A percentile compares a stretch with the other conserved stretches of the same genome.
phyloP scores from a whole-genome alignment of 768 basidiomycete species.

The Amanita exitialis region DNA sequence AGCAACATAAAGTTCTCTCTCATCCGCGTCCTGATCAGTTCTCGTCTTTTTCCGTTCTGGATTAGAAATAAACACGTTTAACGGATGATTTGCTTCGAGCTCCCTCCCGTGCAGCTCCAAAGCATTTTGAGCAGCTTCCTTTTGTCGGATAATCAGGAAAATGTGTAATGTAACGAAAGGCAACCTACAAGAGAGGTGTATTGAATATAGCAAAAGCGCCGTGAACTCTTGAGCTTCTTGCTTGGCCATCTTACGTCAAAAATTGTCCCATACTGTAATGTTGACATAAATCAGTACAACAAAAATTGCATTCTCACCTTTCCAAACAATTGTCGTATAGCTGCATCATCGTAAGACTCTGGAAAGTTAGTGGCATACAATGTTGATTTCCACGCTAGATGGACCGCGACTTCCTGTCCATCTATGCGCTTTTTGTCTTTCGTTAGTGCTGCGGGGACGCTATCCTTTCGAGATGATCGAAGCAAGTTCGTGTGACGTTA shows the following conservation, averaged over 20 bases:
- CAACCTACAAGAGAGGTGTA: slow-evolving; percentile 72
- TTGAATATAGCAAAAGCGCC: slow-evolving; percentile 94
- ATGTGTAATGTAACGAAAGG: neutral
- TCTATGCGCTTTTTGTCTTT: slow-evolving; percentile 89
- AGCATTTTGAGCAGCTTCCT: slow-evolving; percentile 65
- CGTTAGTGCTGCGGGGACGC: slow-evolving; percentile 78
- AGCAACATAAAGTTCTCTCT: slow-evolving; percentile 80
- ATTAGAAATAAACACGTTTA: slow-evolving; percentile 84
- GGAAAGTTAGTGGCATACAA: slow-evolving; percentile 96
- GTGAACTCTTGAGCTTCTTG: slow-evolving; percentile 86
- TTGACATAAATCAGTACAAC: neutral
- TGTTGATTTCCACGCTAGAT: slow-evolving; percentile 90
- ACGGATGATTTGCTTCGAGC: slow-evolving; percentile 51
- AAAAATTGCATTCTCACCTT: slow-evolving; percentile 36
- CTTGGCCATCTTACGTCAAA: slow-evolving; percentile 98
- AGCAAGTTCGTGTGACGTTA: neutral
- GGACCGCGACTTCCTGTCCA: slow-evolving; percentile 70
- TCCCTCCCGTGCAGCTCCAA: slow-evolving; percentile 75
- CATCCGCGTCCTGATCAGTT: slow-evolving; percentile 80
- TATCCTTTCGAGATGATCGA: slow-evolving; percentile 38
- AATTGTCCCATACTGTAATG: slow-evolving; percentile 69
- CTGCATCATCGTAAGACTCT: slow-evolving; percentile 68
- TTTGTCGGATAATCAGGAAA: neutral
- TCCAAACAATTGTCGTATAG: slow-evolving; percentile 67
- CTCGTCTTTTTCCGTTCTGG: slow-evolving; percentile 83